These are phyloP conservation scores for Camellia sinensis DNA, from an alignment of 148 eudicot species.

Conservation along the genomic window DNA sequence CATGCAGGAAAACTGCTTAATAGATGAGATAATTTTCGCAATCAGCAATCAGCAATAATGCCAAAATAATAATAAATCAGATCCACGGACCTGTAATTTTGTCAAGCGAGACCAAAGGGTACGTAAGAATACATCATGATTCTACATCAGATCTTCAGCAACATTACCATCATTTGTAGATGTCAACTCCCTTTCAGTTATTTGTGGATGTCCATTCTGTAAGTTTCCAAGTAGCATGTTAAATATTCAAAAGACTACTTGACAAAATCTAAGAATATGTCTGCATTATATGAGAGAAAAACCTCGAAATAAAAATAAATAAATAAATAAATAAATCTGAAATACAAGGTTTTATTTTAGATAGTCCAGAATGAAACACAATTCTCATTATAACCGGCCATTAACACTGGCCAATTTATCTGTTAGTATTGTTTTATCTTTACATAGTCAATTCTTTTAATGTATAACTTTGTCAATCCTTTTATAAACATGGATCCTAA, in stretches of 20 bases:
- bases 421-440: not conserved
- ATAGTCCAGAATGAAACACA: not conserved
- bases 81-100: slow-evolving; percentile 48
- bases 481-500: too few species aligned
- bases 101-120: slow-evolving; percentile 76
- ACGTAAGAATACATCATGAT: slow-evolving; percentile 75
- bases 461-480: too few species aligned
- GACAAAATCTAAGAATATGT: not conserved
- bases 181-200: slow-evolving; percentile 41
- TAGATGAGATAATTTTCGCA: not conserved
- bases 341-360: not conserved
- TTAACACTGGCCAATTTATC: not conserved
- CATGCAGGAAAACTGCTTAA: not conserved
- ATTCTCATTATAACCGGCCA: not conserved
- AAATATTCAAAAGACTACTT: not conserved
- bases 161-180: slow-evolving; percentile 34
- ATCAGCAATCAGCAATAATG: not conserved
- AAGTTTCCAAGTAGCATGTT: slow-evolving; percentile 18
- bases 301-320: not conserved
- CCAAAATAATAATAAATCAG: not conserved
- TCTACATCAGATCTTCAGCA: slow-evolving; percentile 66
- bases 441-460: not conserved
- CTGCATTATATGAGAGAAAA: not conserved
- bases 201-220: slow-evolving; percentile 57
- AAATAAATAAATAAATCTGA: too few species aligned